Base-by-base conservation (phyloP, 441 rosid genomes). In the Adansonia madagascariensis region DNA sequence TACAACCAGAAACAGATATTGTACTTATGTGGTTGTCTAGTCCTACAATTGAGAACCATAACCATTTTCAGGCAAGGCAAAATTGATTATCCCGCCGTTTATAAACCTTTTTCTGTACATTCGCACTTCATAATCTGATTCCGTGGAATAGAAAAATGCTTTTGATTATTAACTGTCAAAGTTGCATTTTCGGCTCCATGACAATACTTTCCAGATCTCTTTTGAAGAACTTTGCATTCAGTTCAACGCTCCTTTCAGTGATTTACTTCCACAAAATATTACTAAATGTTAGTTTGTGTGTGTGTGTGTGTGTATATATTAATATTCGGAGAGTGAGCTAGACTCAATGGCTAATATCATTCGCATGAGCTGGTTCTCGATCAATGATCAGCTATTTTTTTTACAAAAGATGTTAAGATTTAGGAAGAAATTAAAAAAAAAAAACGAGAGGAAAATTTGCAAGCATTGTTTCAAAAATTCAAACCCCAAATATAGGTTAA, bases 161-260 rank as follows among this genome's bases (percentile, higher is more conserved):
- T 31, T 31, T 31, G 39, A 31, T 31, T 31, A 31, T 31, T 15
- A 3, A 41, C 7, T 4, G 6, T 17, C 15, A 39, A 7, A n/a
- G 24, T 41, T 65, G 15, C 12, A 15, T 27, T 68, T 39, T 20
- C 47, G 15, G 74, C 59, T 27, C 17, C 75, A 57, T n/a, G 56
- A 52, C 60, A 77, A 59, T 46, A 3, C 62, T 59, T 59, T 64
- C n/a, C 46, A 55, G 49, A n/a, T 8, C 22, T 70, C 62, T 20
- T 50, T 2, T 15, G 31, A 27, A 24, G 41, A 62, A 18, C 18
- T 12, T 62, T 11, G 17, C 27, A 11, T 62, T 31, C 44, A 31
- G 35, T 24, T 60, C 67, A 62, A 62, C 44, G 8, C 3, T 12
- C 0, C 15, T 43, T 65, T n/a, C 70, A 41, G 14, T 7, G 50